phyloP scores from a whole-genome alignment of 176 grass and related monocot species.

The Echinochloa phyllopogon region DNA sequence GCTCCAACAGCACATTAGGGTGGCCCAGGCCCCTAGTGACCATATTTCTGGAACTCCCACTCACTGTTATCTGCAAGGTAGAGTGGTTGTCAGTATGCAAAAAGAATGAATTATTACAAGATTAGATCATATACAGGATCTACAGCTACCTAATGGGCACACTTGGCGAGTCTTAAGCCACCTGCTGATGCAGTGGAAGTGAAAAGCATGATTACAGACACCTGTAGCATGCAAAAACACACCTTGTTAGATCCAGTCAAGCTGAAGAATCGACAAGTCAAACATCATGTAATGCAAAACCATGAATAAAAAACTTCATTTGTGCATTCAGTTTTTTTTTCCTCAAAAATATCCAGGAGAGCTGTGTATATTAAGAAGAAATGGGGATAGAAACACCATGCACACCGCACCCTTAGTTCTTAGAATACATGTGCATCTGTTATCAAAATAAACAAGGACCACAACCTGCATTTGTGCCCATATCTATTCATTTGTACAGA shows the following conservation, averaged over 20 bases:
- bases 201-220: conserved; percentile 99
- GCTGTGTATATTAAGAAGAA: no score
- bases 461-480: no score
- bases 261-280: not conserved
- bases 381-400: no score
- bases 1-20: not conserved
- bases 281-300: conserved; percentile 2
- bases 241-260: conserved; percentile 29
- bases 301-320: not conserved
- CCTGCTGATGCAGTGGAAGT: conserved; percentile 99
- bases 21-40: conserved; percentile 60
- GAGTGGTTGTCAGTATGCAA: conserved; percentile 15
- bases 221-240: conserved; percentile 47
- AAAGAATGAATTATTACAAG: not conserved
- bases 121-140: not conserved
- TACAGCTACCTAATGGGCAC: conserved; percentile 82
- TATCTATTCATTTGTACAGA: not conserved
- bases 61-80: conserved; percentile 91
- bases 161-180: conserved; percentile 99
- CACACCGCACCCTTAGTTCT: no score
- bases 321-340: not conserved
- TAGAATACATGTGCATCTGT: no score
- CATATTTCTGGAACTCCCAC: conserved; percentile 99
- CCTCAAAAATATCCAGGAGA: no score
- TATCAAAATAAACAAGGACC: not conserved